phyloP scores from a whole-genome alignment of 768 basidiomycete species.

The Russula virescens region DNA sequence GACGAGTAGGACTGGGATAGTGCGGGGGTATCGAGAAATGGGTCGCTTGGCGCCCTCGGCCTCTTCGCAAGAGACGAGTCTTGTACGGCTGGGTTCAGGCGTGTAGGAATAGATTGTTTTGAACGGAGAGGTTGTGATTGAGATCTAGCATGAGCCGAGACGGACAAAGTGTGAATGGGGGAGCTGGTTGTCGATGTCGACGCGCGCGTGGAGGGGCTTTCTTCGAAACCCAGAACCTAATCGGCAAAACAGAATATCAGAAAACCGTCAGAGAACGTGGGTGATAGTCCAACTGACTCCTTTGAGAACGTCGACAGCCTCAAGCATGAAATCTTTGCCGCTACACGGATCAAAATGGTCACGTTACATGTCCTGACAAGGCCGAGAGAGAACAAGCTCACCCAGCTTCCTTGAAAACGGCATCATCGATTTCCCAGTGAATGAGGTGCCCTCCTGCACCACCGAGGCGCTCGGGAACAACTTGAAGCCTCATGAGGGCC shows the following conservation, averaged over 20 bases:
- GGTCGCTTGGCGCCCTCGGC: constrained; percentile 69
- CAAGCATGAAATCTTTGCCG: constrained; percentile 91
- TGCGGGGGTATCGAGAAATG: constrained; percentile 68
- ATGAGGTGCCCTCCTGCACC: constrained; percentile 70
- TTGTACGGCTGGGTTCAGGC: constrained; percentile 34
- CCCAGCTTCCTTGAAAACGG: constrained; percentile 92
- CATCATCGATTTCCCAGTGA: constrained; percentile 91
- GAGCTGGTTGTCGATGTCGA: constrained; percentile 28
- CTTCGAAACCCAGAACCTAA: constrained; percentile 70
- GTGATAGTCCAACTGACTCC: constrained; percentile 55
- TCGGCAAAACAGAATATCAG: constrained; percentile 16
- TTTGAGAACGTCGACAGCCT: constrained; percentile 85
- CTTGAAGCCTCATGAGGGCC: constrained; percentile 76
- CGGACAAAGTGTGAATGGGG: constrained; percentile 36
- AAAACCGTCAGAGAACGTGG: constrained; percentile 17
- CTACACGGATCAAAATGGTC: constrained; percentile 38
- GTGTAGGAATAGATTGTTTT: constrained; percentile 28
- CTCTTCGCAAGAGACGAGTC: constrained; percentile 52
- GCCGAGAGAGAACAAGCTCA: constrained; percentile 41
- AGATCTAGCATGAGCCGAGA: constrained; percentile 46
- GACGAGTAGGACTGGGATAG: constrained; percentile 52
- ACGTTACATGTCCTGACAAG: constrained; percentile 22
- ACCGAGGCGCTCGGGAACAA: constrained; percentile 71
- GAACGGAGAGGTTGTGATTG: constrained; percentile 49
- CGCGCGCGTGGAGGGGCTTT: constrained; percentile 33